A percentile compares a stretch with the other conserved stretches of the same genome.
phyloP scores from a whole-genome alignment of 73 alveolate species.

The Stentor coeruleus region DNA sequence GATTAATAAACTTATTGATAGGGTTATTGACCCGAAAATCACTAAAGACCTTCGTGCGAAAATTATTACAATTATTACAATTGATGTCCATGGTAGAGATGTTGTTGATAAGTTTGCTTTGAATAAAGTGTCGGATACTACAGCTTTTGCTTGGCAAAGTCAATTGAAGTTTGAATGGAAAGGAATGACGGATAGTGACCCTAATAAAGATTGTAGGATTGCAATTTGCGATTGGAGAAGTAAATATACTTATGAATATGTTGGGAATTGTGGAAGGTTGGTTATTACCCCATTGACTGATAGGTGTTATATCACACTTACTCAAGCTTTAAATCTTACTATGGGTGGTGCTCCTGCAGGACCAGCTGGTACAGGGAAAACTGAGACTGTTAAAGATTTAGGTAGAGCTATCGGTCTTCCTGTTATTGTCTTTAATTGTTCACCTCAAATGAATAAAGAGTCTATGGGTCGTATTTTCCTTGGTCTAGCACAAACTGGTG shows the following conservation, averaged over 20 bases:
- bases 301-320: slow-evolving; percentile 99
- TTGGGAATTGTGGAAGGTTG: slow-evolving; percentile 98
- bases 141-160: slow-evolving; percentile 97
- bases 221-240: slow-evolving; percentile 98
- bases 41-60: slow-evolving; percentile 86
- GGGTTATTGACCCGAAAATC: slow-evolving; percentile 49
- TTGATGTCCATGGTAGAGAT: slow-evolving; percentile 99
- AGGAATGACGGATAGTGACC: slow-evolving; percentile 53
- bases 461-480: slow-evolving; percentile 99
- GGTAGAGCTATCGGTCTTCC: slow-evolving; percentile 98
- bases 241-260: slow-evolving; percentile 96
- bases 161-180: slow-evolving; percentile 98
- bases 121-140: slow-evolving; percentile 65
- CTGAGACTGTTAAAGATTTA: slow-evolving; percentile 81
- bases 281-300: slow-evolving; percentile 99
- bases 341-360: slow-evolving; percentile 99
- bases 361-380: slow-evolving; percentile 94
- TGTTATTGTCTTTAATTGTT: slow-evolving; percentile 98
- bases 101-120: slow-evolving; percentile 94
- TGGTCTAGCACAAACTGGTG: slow-evolving; percentile 99
- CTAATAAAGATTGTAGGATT: slow-evolving; percentile 88
- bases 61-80: slow-evolving; percentile 99
- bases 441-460: slow-evolving; percentile 97
- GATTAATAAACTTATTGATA: slow-evolving; percentile 86
- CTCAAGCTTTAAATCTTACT: slow-evolving; percentile 96